These are phyloP conservation scores for Solanum arcanum DNA, from an alignment of 257 asterid genomes.

Conservation along the genomic window DNA sequence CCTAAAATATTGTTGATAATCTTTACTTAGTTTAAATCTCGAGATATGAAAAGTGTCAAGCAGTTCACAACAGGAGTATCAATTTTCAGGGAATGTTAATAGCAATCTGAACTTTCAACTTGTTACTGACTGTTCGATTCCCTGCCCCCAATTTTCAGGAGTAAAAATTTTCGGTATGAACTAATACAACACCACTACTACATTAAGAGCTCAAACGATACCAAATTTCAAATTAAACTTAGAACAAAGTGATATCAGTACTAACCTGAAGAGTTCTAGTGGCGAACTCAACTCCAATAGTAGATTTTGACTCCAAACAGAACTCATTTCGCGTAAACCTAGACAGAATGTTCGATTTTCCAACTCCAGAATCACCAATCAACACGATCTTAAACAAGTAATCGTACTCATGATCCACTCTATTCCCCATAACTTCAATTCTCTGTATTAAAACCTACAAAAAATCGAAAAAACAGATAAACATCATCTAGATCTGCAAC, in stretches of 20 bases:
- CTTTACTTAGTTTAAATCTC: not conserved
- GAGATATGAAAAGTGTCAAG: not conserved
- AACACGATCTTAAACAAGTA: not conserved
- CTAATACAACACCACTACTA: not conserved
- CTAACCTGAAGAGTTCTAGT: not conserved
- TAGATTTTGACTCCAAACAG: not conserved
- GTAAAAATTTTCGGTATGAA: not conserved
- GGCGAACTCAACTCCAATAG: not conserved
- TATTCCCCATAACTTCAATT: not conserved
- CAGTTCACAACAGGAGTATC: not conserved
- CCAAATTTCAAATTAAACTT: not conserved
- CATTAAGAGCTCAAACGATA: not conserved
- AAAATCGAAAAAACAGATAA: not conserved
- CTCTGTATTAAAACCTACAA: not conserved
- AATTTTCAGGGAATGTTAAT: not conserved
- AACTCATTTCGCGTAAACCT: not conserved
- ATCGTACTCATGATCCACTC: conserved; percentile 1
- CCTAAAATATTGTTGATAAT: not conserved
- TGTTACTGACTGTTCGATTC: not conserved
- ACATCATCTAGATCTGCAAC: not conserved
- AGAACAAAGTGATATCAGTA: not conserved
- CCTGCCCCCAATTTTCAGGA: not conserved
- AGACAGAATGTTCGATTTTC: not conserved
- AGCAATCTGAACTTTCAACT: not conserved
- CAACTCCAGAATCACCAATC: not conserved